These are phyloP conservation scores for Cenococcum geophilum DNA, from an alignment of 495 filamentous ascomycete genomes.

Conservation along the genomic window DNA sequence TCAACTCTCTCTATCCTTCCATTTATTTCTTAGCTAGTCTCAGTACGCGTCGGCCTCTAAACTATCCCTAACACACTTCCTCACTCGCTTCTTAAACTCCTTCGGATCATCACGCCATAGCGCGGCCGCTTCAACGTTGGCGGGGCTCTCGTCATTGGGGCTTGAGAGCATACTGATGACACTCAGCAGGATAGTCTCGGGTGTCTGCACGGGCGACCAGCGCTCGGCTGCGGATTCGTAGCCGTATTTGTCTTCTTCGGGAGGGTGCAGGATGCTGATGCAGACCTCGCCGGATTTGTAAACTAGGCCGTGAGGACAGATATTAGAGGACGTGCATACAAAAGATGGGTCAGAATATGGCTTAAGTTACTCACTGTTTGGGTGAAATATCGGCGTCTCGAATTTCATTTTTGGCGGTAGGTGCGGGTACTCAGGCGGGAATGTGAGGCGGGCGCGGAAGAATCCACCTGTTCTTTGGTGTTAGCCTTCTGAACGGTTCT, in stretches of 20 bases:
- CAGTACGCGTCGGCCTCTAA: conserved; percentile 42
- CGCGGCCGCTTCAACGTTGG: conserved; percentile 86
- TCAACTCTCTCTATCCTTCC: background rate
- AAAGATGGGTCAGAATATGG: too few relatives aligned
- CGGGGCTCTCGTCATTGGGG: conserved; percentile 92
- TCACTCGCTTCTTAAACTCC: conserved; percentile 71
- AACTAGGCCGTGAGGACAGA: conserved; percentile 44
- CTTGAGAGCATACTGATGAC: conserved; percentile 90
- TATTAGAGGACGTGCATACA: conserved; percentile 3
- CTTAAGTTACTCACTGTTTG: conserved; percentile 79
- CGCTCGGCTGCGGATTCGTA: conserved; percentile 90
- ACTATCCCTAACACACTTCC: conserved; percentile 77
- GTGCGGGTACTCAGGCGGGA: conserved; percentile 79
- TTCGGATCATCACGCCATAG: conserved; percentile 78
- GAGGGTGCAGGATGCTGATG: conserved; percentile 94
- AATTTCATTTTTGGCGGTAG: conserved; percentile 90
- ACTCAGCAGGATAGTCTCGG: conserved; percentile 87
- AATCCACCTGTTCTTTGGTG: conserved; percentile 84
- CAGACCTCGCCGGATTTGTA: conserved; percentile 87
- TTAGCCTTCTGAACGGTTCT: background rate
- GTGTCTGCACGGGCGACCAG: conserved; percentile 95
- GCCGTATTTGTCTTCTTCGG: conserved; percentile 91
- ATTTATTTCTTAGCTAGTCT: background rate
- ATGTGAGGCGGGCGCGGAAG: conserved; percentile 74
- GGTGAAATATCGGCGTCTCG: conserved; percentile 83